Evolutionary conservation across 495 filamentous ascomycete species (phyloP).

Genomic region (Neurospora discreta): DNA sequence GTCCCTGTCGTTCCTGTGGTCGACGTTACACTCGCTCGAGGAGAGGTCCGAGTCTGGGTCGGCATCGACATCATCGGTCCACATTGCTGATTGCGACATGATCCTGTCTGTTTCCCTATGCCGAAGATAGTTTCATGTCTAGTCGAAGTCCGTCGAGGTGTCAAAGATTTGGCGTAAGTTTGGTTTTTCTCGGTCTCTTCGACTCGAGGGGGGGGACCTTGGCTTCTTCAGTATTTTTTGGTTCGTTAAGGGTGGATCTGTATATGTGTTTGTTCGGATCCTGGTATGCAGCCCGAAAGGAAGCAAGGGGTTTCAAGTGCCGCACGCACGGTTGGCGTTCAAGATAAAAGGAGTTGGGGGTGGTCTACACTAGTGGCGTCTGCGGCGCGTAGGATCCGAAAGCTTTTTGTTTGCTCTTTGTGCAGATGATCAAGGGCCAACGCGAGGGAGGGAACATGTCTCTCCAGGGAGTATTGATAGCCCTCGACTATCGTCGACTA

Average conservation of each 20-base stretch:
- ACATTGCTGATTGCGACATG: background rate
- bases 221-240: background rate
- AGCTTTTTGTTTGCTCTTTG: background rate
- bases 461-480: background rate
- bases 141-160: background rate
- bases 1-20: background rate
- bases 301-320: background rate
- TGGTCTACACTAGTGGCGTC: no score
- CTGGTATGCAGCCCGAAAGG: background rate
- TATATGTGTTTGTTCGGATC: background rate
- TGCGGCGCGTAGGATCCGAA: no score
- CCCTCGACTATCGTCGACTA: background rate
- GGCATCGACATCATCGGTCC: background rate
- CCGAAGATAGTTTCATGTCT: background rate
- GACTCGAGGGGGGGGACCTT: background rate
- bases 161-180: background rate
- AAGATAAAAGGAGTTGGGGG: background rate
- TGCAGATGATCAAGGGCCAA: background rate
- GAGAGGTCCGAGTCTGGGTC: background rate
- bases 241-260: background rate
- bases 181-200: background rate
- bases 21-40: background rate
- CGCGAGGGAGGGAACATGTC: background rate
- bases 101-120: background rate
- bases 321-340: background rate